Conservation (phyloP, 495 filamentous ascomycete genomes). For the Xylaria telfairii region DNA sequence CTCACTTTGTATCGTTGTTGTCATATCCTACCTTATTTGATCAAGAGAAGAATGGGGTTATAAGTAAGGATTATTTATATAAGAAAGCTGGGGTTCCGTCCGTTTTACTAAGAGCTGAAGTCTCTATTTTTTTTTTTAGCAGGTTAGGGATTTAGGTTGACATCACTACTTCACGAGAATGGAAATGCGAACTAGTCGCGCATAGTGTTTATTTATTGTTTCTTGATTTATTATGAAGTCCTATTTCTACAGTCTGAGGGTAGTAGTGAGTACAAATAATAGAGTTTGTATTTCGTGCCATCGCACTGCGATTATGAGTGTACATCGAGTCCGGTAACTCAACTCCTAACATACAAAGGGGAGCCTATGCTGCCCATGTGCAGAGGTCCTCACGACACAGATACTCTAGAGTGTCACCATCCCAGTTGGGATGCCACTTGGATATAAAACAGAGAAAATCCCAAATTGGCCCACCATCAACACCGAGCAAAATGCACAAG, state of each 20-base stretch:
- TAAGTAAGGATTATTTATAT: background rate
- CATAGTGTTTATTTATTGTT: background rate
- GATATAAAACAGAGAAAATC: slow-evolving; percentile 23
- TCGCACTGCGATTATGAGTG: slow-evolving; percentile 18
- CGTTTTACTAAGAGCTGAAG: too few species aligned
- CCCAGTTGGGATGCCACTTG: slow-evolving; percentile 10
- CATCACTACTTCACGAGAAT: too few species aligned
- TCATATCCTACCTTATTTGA: background rate
- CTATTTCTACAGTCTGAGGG: background rate
- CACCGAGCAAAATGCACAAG: slow-evolving; percentile 25
- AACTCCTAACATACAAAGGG: slow-evolving; percentile 18
- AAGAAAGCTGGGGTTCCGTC: background rate
- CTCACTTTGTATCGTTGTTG: background rate
- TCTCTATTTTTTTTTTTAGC: background rate
- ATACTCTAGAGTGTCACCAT: slow-evolving; percentile 3
- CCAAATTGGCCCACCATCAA: slow-evolving; percentile 20
- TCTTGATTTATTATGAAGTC: background rate
- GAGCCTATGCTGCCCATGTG: slow-evolving; percentile 2
- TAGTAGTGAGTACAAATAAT: background rate
- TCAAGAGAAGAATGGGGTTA: background rate
- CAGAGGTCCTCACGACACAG: slow-evolving; percentile 2
- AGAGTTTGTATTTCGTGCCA: slow-evolving; percentile 4
- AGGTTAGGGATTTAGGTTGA: background rate
- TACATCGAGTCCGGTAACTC: slow-evolving; percentile 14
- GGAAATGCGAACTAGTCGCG: background rate